Conservation (phyloP, 75 land plant species). For the Picea sitchensis region DNA sequence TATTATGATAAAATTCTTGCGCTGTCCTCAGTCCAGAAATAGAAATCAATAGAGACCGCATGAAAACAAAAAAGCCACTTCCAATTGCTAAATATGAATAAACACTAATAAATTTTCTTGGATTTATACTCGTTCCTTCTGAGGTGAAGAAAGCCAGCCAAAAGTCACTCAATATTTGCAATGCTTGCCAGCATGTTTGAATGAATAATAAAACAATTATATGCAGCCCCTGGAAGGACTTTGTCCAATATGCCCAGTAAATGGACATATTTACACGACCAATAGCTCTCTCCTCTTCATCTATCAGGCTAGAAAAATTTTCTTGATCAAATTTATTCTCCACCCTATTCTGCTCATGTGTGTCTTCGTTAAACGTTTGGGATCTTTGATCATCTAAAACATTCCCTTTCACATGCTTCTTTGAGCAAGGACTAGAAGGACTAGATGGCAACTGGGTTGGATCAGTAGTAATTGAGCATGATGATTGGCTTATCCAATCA, state of each 20-base stretch:
- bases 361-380: neutral
- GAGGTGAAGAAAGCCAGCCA: conserved; percentile 33
- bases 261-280: conserved; percentile 30
- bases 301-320: conserved; percentile 12
- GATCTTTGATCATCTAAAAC: neutral
- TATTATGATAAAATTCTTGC: conserved; percentile 31
- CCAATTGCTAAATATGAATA: conserved; percentile 25
- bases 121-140: conserved; percentile 8
- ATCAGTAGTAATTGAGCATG: conserved; percentile 7
- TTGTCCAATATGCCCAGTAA: conserved; percentile 38
- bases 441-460: neutral
- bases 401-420: neutral
- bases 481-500: neutral
- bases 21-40: conserved; percentile 31
- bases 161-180: conserved; percentile 31
- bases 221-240: conserved; percentile 22
- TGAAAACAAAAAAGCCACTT: conserved; percentile 22
- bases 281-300: conserved; percentile 32
- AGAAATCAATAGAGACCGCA: conserved; percentile 16
- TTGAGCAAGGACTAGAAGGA: neutral
- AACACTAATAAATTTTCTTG: conserved; percentile 17
- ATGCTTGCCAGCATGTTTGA: conserved; percentile 22
- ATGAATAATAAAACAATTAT: conserved; percentile 19
- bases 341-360: neutral
- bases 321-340: conserved; percentile 3